Base-by-base conservation (phyloP, 176 grass and related monocot genomes). In the Paspalum notatum region DNA sequence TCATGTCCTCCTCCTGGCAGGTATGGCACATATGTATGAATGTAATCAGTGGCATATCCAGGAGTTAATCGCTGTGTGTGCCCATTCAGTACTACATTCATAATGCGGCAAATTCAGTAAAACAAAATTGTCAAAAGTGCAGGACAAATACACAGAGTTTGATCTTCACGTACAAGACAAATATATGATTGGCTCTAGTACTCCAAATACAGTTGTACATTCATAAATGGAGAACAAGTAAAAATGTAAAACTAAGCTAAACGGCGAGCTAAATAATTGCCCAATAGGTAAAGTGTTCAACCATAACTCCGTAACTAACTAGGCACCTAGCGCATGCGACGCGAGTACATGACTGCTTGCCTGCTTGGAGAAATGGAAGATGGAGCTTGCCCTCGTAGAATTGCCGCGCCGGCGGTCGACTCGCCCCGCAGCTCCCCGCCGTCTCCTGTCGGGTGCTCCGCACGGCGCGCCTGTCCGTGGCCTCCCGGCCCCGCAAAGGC, bases 1-100 rank as follows among this genome's bases (percentile, higher is more conserved):
- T 94, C 92, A 98, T 98, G n/a, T n/a, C n/a, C 61, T 81, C 70
- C 37, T 44, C 70, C 18, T 8, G 14, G 66, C 2, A 6, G 63
- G 7, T 40, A 64, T 10, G 20, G n/a, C 22, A 45, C 65, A 45
- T 15, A 7, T 10, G 6, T 66, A 66, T 7, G 41, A 20, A 69
- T 46, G 21, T 47, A 46, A 47, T 15, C 42, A 46, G 43, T 69
- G 12, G 12, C 10, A 0, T 47, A 69, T 43, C 65, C 66, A 26
- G 12, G 43, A 69, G 15, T 69, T 68, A 46, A 68, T 46, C 14
- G 43, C 21, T 69, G 3, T 3, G 21, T 25, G 21, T 69, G 12
- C 66, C 12, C 0, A 69, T 48, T 47, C 6, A 24, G 66, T 25
- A 16, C 66, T 48, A 42, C 12, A 48, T 69, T 69, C 66, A 69